These are phyloP conservation scores for Xylaria longipes DNA, from an alignment of 495 filamentous ascomycete genomes.

Conservation along the genomic window DNA sequence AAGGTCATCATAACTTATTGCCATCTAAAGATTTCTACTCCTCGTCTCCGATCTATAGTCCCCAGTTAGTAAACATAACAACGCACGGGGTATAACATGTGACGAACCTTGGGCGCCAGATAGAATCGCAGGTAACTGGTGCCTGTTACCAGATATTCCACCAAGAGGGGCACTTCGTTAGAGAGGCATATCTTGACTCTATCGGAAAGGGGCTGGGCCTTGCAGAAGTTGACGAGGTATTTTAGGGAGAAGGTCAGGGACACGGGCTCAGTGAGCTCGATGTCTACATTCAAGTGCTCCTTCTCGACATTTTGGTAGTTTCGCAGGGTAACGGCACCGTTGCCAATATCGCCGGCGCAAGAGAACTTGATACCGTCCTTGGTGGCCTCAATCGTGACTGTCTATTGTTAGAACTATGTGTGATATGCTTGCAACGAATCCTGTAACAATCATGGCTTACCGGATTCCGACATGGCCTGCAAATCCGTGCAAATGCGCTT, in stretches of 20 bases:
- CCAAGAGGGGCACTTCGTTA: constrained; percentile 93
- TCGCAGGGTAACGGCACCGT: constrained; percentile 88
- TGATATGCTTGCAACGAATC: not conserved
- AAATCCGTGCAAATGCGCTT: constrained; percentile 93
- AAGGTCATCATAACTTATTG: constrained; percentile 29
- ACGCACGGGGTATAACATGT: not conserved
- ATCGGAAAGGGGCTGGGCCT: constrained; percentile 83
- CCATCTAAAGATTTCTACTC: constrained; percentile 61
- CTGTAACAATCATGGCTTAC: constrained; percentile 54
- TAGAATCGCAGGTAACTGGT: constrained; percentile 96
- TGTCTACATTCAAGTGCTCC: constrained; percentile 82
- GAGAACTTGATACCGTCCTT: constrained; percentile 99
- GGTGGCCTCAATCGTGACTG: constrained; percentile 92
- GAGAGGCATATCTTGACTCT: constrained; percentile 91
- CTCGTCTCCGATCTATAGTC: constrained; percentile 82
- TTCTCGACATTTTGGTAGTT: constrained; percentile 92
- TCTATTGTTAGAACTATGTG: constrained; percentile 4
- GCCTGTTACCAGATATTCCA: constrained; percentile 83
- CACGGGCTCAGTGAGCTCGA: constrained; percentile 90
- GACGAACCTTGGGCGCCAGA: constrained; percentile 89
- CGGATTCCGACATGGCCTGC: constrained; percentile 90
- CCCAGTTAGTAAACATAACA: not conserved
- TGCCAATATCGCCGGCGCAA: constrained; percentile 93
- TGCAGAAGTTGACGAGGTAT: constrained; percentile 99
- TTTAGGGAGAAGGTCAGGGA: constrained; percentile 98